Conservation (phyloP, 2,329 filamentous ascomycete genomes). For the Exophiala spinifera region DNA sequence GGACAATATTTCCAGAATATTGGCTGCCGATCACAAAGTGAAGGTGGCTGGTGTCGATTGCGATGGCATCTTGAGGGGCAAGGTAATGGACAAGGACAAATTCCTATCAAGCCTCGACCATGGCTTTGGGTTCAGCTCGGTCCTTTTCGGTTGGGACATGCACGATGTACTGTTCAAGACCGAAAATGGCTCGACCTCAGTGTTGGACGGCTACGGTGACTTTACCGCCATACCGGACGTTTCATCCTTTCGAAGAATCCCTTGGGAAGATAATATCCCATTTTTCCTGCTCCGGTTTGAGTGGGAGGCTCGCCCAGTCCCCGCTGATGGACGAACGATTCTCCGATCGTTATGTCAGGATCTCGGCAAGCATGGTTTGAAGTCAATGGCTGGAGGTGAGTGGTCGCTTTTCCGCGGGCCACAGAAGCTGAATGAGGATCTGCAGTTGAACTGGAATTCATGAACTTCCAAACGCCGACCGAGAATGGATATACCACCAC, state of each 20-base stretch:
- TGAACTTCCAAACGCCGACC: constrained; percentile 31
- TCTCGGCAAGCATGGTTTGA: neutral
- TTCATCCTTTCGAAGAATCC: constrained; percentile 4
- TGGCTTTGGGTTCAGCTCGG: constrained; percentile 8
- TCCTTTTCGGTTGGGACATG: constrained; percentile 7
- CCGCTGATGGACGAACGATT: constrained; percentile 3
- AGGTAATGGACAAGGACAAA: constrained; percentile 10
- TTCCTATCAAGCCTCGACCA: constrained; percentile 6
- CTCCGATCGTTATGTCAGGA: neutral
- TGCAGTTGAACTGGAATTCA: constrained; percentile 6
- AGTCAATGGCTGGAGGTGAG: constrained; percentile 3
- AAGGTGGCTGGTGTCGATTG: constrained; percentile 5
- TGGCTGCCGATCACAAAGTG: constrained; percentile 2
- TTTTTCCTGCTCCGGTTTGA: constrained; percentile 5
- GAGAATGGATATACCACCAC: constrained; percentile 30
- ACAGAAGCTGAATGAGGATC: neutral
- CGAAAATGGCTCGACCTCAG: neutral
- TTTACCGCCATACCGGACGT: constrained; percentile 5
- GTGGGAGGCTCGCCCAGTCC: neutral
- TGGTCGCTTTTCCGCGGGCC: neutral
- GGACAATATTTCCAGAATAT: constrained; percentile 1
- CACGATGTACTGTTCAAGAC: constrained; percentile 7
- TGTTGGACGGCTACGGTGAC: constrained; percentile 1
- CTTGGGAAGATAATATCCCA: constrained; percentile 8
- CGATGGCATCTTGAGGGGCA: constrained; percentile 8